Evolutionary conservation across 2,329 filamentous ascomycete species (phyloP).

Genomic region (Arthrobotrys musiformis): DNA sequence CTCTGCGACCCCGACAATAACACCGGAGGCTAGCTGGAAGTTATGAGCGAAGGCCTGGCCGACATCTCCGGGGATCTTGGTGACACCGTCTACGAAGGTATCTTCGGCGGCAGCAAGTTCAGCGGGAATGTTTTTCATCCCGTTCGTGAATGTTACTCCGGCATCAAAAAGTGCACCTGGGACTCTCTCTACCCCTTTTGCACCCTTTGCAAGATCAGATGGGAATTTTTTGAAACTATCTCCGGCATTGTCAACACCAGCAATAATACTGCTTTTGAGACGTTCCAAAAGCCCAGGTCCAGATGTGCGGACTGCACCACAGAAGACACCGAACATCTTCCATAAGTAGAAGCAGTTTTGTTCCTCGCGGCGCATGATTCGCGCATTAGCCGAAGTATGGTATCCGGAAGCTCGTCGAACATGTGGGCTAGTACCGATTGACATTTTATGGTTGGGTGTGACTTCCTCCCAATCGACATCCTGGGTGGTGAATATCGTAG

Average conservation of each 20-base stretch:
- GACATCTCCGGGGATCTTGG: background rate
- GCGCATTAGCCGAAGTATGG: background rate
- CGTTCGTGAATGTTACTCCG: background rate
- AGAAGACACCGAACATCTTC: background rate
- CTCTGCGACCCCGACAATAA: background rate
- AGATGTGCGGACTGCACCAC: background rate
- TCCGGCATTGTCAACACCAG: background rate
- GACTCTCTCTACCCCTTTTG: background rate
- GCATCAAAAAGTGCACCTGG: background rate
- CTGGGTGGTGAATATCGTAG: conserved; percentile 1
- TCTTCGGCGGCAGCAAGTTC: background rate
- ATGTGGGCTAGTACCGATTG: background rate
- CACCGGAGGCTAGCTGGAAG: background rate
- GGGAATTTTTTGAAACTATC: background rate
- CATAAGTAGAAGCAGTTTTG: background rate
- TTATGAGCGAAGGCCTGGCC: background rate
- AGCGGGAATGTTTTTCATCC: background rate
- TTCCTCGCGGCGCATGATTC: background rate
- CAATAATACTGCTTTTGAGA: background rate
- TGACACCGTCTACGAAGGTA: background rate
- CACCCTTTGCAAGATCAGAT: background rate
- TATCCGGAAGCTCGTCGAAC: background rate
- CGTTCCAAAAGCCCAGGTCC: background rate
- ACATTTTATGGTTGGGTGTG: conserved; percentile 9
- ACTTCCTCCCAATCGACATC: background rate